Evolutionary conservation across 306 rosid species (phyloP).

Genomic region (Ormosia semicastrata): DNA sequence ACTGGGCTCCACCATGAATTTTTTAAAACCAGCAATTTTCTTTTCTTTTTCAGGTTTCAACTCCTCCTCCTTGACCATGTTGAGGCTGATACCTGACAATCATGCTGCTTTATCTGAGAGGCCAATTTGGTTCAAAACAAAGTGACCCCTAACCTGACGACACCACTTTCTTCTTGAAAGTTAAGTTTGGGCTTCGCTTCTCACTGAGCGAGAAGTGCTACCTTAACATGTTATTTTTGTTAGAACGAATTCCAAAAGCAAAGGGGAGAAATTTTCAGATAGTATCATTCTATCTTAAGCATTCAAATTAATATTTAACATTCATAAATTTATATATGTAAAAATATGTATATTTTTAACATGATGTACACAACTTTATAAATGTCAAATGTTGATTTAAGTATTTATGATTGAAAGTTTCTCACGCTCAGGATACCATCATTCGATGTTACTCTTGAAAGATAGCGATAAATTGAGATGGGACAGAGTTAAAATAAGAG

Average conservation of each 20-base stretch:
- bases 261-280: neutral
- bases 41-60: constrained; percentile 41
- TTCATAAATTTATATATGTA: too few relatives aligned
- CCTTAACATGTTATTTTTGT: neutral
- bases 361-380: neutral
- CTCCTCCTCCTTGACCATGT: constrained; percentile 45
- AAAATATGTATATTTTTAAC: too few relatives aligned
- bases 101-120: constrained; percentile 39
- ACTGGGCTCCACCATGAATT: constrained; percentile 39
- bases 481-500: neutral
- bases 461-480: constrained; percentile 21
- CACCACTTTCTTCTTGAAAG: constrained; percentile 36
- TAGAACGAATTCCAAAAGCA: neutral
- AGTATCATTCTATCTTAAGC: neutral
- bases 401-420: neutral
- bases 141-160: constrained; percentile 29
- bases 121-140: constrained; percentile 36
- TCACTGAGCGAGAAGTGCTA: neutral
- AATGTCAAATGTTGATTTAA: too few relatives aligned
- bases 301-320: too few relatives aligned
- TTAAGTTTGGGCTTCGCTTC: constrained; percentile 14
- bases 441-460: constrained; percentile 21
- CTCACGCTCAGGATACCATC: neutral
- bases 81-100: constrained; percentile 36
- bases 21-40: constrained; percentile 16